These are phyloP conservation scores for Thielaviopsis euricoi DNA, from an alignment of 2,329 filamentous ascomycete species.

Conservation along the genomic window DNA sequence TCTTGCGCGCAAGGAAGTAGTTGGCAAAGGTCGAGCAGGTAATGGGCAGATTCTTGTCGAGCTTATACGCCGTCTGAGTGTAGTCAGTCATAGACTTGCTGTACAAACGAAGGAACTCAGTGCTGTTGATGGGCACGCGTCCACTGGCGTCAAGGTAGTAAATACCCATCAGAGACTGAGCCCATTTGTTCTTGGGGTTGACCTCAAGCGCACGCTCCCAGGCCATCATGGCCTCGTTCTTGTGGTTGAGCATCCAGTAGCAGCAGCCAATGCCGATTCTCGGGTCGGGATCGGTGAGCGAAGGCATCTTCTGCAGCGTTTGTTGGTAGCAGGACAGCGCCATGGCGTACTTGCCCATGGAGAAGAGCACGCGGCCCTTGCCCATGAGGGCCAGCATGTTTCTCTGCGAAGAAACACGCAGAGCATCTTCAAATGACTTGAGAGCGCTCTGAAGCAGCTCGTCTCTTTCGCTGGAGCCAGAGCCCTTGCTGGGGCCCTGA, in stretches of 20 bases:
- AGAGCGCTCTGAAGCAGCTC: slow-evolving; percentile 72
- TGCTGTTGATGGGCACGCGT: slow-evolving; percentile 65
- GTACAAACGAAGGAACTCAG: slow-evolving; percentile 71
- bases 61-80: slow-evolving; percentile 82
- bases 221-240: slow-evolving; percentile 75
- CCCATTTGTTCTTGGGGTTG: slow-evolving; percentile 68
- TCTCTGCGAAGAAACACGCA: slow-evolving; percentile 64
- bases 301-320: slow-evolving; percentile 69
- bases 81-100: slow-evolving; percentile 90
- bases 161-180: slow-evolving; percentile 75
- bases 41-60: slow-evolving; percentile 79
- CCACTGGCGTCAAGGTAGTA: slow-evolving; percentile 82
- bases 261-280: slow-evolving; percentile 93
- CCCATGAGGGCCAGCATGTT: slow-evolving; percentile 90
- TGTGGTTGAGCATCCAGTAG: slow-evolving; percentile 91
- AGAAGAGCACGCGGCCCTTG: slow-evolving; percentile 72
- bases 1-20: slow-evolving; percentile 76
- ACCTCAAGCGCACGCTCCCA: slow-evolving; percentile 82
- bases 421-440: slow-evolving; percentile 89
- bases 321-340: slow-evolving; percentile 76
- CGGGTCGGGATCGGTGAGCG: slow-evolving; percentile 82
- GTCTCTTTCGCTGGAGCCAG: slow-evolving; percentile 37
- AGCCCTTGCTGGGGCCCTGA: slow-evolving; percentile 44
- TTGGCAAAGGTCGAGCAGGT: slow-evolving; percentile 80
- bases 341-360: slow-evolving; percentile 71